Evolutionary conservation across 1,284 basidiomycete genomes (phyloP).

Genomic region (Macrocybe sp.): DNA sequence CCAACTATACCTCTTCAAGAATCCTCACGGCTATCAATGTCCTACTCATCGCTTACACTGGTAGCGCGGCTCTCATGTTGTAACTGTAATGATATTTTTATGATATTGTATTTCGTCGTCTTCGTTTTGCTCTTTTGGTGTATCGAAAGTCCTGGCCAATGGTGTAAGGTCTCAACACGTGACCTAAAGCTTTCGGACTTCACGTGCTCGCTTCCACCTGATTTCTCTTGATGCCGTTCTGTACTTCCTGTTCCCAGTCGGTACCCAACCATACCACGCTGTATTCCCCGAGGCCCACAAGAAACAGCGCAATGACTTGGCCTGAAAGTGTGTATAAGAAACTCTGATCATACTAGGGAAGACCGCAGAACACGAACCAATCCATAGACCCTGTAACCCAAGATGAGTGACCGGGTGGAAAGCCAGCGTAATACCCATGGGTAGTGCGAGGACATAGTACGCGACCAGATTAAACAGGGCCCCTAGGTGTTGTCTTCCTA

Average conservation of each 20-base stretch:
- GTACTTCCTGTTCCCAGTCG: conserved; percentile 60
- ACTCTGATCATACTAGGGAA: neutral
- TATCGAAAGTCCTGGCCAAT: too few species aligned
- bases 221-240: conserved; percentile 30
- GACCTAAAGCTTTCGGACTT: too few species aligned
- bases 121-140: too few species aligned
- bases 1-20: conserved; percentile 77
- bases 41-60: conserved; percentile 44
- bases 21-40: conserved; percentile 44
- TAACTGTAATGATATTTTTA: too few species aligned
- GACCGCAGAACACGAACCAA: conserved; percentile 33
- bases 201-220: too few species aligned
- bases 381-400: conserved; percentile 68
- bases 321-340: conserved; percentile 30
- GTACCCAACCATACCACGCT: conserved; percentile 59
- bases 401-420: conserved; percentile 41
- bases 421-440: conserved; percentile 65
- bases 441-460: conserved; percentile 71
- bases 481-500: conserved; percentile 70
- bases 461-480: conserved; percentile 73
- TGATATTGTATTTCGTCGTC: too few species aligned
- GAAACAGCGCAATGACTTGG: conserved; percentile 67
- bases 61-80: conserved; percentile 16
- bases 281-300: conserved; percentile 70
- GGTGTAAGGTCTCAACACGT: too few species aligned